Evolutionary conservation across 1,284 basidiomycete genomes (phyloP), one percentile per base, ranked within the genome.

Genomic region (Kwoniella shivajii): DNA sequence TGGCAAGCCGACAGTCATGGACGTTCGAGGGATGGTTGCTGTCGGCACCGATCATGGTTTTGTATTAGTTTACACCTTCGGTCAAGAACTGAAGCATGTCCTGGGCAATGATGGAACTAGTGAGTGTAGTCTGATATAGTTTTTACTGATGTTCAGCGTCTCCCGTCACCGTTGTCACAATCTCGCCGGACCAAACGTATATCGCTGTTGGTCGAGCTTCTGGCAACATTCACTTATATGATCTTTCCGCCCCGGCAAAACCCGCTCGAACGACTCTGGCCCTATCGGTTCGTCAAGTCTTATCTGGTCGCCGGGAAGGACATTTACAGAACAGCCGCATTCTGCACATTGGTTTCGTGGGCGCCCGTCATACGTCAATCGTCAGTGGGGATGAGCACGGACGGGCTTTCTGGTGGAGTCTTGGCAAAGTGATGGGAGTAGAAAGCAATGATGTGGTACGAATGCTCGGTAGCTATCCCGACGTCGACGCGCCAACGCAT

Each of bases 381-480:
- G 86, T 98, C 34, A 89, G 88, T 10, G 90, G 92, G 1, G 96
- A 99, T 73, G 90, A 94, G 58, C 81, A 85, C 60, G 96, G 96
- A 0, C 82, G 98, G 4, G 89, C 92, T 0, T 99, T 99, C 78
- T 98, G 92, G 75, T 95, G 98, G 76, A 91, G 89, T 51, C 81
- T 99, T 2, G 94, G 96, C 18, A 94, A 92, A 70, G 88, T 99
- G 6, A 82, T 99, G 18, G 97, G 97, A 60, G 89, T 99, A 14
- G 92, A 96, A 53, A 94, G 93, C 9, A 88, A 90, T 39, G 96
- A 99, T 73, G 92, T 92, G 11, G 84, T 99, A 34, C 86, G 96
- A 14, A 90, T 99, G 59, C 83, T 98, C 4, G 96, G 96, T 0
- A 89, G 88, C 68, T 97, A 98, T 74, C 88, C 89, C 7, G 38